Conservation (phyloP, 192 early-diverging fungal species). For the Linnemannia elongata region DNA sequence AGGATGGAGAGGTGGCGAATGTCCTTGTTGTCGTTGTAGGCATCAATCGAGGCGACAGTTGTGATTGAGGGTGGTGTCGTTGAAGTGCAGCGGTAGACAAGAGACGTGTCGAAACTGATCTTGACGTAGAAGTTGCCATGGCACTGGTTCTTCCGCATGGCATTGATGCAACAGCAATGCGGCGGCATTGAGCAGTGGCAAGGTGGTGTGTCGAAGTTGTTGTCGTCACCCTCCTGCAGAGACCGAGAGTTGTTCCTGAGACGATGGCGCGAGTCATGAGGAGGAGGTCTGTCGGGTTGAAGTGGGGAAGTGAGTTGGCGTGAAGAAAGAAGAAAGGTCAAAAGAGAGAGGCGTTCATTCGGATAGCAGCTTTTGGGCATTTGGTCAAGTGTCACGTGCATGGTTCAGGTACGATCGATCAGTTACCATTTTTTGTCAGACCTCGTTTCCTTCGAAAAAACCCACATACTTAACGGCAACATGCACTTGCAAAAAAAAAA, state of each 20-base stretch:
- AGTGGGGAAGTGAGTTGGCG: not conserved
- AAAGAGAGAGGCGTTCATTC: no score
- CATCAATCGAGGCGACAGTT: not conserved
- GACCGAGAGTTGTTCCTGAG: not conserved
- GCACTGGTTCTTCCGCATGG: not conserved
- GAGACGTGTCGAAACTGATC: not conserved
- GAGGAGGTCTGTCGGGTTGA: not conserved
- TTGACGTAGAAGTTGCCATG: not conserved
- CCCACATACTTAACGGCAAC: not conserved
- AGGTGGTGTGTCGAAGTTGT: not conserved
- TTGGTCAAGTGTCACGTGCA: no score
- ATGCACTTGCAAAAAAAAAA: not conserved
- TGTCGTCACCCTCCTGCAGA: not conserved
- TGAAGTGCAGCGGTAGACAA: not conserved
- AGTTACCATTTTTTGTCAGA: no score
- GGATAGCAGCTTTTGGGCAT: no score
- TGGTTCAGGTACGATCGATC: no score
- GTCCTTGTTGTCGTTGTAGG: not conserved
- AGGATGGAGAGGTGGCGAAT: not conserved
- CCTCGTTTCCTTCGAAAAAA: not conserved
- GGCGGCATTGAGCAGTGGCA: not conserved
- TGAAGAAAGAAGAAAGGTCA: not conserved
- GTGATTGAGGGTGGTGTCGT: not conserved
- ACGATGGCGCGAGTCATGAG: slow-evolving; percentile 1
- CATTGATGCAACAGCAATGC: not conserved